Conservation (phyloP, 768 basidiomycete genomes). For the Gelatoporia subvermispora region DNA sequence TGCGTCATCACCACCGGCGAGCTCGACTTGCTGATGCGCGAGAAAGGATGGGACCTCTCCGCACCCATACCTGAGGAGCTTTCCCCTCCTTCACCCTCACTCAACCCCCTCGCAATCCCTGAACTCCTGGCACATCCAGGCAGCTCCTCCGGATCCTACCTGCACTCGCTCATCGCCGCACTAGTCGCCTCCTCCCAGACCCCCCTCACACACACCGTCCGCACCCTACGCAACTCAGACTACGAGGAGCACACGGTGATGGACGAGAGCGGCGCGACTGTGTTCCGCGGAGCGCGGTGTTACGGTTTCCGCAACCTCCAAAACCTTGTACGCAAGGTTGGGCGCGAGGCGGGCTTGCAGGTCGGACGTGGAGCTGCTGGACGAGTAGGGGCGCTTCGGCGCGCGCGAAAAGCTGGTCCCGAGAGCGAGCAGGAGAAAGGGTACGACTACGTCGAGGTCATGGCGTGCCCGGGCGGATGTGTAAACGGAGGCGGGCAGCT, state of each 20-base stretch:
- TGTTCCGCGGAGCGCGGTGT: constrained; percentile 93
- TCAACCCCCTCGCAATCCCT: constrained; percentile 40
- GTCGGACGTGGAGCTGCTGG: constrained; percentile 70
- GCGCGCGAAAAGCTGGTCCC: constrained; percentile 20
- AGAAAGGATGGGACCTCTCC: constrained; percentile 76
- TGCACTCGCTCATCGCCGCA: constrained; percentile 70
- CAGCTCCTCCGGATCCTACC: constrained; percentile 88
- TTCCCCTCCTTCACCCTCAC: constrained; percentile 1
- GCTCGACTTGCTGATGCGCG: constrained; percentile 77
- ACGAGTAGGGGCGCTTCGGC: constrained; percentile 27
- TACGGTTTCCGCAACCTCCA: constrained; percentile 98
- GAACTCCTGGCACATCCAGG: constrained; percentile 77
- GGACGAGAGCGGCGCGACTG: constrained; percentile 46
- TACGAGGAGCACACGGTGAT: constrained; percentile 69
- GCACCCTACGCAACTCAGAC: constrained; percentile 65
- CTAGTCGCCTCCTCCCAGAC: constrained; percentile 36
- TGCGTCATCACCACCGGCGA: constrained; percentile 98
- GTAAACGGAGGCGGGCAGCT: constrained; percentile 96
- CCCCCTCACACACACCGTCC: constrained; percentile 43
- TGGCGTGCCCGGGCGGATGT: constrained; percentile 98
- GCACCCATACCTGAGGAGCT: constrained; percentile 50
- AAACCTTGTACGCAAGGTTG: constrained; percentile 91
- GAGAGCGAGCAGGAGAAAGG: constrained; percentile 37
- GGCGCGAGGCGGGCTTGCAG: constrained; percentile 74
- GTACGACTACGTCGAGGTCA: constrained; percentile 94